Conservation (phyloP, 2,329 filamentous ascomycete genomes). For the Claviceps humidiphila region DNA sequence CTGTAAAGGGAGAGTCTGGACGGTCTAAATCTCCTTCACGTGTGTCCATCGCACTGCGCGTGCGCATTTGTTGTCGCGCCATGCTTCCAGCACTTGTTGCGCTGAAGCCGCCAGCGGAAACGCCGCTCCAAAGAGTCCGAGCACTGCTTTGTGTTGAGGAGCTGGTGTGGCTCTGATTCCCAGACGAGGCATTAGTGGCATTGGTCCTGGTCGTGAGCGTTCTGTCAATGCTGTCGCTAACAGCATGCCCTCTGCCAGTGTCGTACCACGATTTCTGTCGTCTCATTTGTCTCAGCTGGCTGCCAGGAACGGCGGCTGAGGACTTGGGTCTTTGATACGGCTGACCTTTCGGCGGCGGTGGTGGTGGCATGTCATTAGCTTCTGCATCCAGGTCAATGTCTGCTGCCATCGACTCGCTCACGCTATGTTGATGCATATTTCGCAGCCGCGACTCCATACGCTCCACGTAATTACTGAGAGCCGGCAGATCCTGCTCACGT, state of each 20-base stretch:
- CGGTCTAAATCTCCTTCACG: conserved; percentile 42
- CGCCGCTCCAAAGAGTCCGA: conserved; percentile 84
- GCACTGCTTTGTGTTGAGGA: conserved; percentile 66
- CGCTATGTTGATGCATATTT: conserved; percentile 52
- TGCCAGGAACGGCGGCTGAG: conserved; percentile 32
- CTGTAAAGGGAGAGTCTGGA: conserved; percentile 55
- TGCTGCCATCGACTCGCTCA: conserved; percentile 16
- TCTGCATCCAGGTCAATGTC: conserved; percentile 9
- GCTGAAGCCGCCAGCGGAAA: conserved; percentile 81
- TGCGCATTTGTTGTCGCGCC: conserved; percentile 57
- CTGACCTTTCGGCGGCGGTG: conserved; percentile 47
- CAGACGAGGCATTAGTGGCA: conserved; percentile 64
- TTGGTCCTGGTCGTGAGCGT: conserved; percentile 84
- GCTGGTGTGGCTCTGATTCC: conserved; percentile 59
- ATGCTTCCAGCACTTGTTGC: conserved; percentile 91
- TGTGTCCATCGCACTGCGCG: conserved; percentile 52
- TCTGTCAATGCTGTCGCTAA: conserved; percentile 44
- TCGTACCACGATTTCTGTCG: conserved; percentile 70
- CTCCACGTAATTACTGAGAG: conserved; percentile 76
- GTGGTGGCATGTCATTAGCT: conserved; percentile 41
- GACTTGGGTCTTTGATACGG: conserved; percentile 44
- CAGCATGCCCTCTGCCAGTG: conserved; percentile 34
- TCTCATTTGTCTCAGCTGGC: conserved; percentile 35
- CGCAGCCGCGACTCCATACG: conserved; percentile 78
- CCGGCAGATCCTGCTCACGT: conserved; percentile 47